phyloP scores from a whole-genome alignment of 2,329 filamentous ascomycete genomes.

The Leptographium radiaticola region DNA sequence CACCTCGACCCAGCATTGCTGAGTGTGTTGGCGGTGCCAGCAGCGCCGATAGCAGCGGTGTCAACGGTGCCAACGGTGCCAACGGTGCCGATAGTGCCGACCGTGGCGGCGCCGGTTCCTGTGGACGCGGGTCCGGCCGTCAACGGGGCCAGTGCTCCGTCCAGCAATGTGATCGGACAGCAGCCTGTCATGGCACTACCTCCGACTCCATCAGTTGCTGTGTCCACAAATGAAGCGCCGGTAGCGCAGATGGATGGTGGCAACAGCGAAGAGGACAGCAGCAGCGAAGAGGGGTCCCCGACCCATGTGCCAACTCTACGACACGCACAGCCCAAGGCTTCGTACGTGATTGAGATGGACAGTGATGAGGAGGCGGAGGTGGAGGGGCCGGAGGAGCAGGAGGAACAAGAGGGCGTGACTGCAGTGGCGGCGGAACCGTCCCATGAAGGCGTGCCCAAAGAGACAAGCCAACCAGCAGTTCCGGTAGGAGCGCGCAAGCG shows the following conservation, averaged over 20 bases:
- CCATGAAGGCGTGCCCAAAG: too few species aligned
- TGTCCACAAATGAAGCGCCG: not conserved
- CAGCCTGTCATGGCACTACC: too few species aligned
- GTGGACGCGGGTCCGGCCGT: not conserved
- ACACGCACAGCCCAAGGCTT: conserved; percentile 7
- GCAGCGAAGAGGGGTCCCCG: not conserved
- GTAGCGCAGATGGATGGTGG: conserved; percentile 5
- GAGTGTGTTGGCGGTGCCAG: not conserved
- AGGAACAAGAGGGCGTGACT: too few species aligned
- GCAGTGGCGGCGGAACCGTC: too few species aligned
- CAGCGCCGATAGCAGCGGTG: not conserved
- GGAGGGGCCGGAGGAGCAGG: too few species aligned
- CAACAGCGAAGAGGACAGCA: not conserved
- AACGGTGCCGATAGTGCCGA: not conserved
- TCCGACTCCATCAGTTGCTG: too few species aligned
- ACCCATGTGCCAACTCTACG: conserved; percentile 7
- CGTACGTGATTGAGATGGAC: conserved; percentile 4
- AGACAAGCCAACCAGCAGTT: not conserved
- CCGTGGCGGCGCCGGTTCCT: not conserved
- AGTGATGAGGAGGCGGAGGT: conserved; percentile 1
- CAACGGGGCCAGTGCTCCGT: too few species aligned
- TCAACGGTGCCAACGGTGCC: not conserved
- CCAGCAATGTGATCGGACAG: too few species aligned
- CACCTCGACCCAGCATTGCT: conserved; percentile 42
- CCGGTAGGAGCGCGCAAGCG: conserved; percentile 3